Evolutionary conservation across 2,329 filamentous ascomycete genomes (phyloP), one percentile per base, ranked within the genome.

Genomic region (Rhynchosporium agropyri): DNA sequence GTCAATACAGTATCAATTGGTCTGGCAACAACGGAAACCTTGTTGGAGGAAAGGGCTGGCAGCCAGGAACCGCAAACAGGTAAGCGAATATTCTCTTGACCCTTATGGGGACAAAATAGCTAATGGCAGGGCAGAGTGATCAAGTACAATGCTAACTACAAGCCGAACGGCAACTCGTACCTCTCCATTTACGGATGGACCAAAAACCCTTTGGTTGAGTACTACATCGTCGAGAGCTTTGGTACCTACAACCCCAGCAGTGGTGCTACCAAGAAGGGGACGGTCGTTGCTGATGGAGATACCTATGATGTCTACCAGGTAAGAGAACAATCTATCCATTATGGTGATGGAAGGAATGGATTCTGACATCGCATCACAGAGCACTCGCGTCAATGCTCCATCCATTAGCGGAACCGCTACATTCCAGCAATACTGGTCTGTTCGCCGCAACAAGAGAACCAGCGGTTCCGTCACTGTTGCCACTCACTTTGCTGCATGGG

Each of bases 181-280:
- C 77, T 87, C 15, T 74, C 83, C 13, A 73, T 86, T n/a, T 86
- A 86, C 69, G 83, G 83, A 51, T 86, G 84, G 82, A 83, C 67
- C 15, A 66, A 49, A 1, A 64, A 50, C n/a, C 68, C 68, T 8
- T 64, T 72, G 36, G 58, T 72, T 46, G 63, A 68, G 57, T 67
- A 85, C 75, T 86, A 85, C 74, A 80, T 86, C 62, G 77, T 85
- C 65, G 83, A 86, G 64, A 74, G 77, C 29, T 81, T 79, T 68
- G 81, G 80, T 59, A 79, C 77, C 48, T 80, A 84, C 70, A 77
- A 82, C 50, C 82, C 82, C 1, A 77, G 77, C 62, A 77, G 79
- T 69, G 80, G 76, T 12, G 77, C 77, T 64, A 79, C 77, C 1
- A 74, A 76, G 63, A 81, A 80, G 70, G 84, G 83, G 33, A 79